Conservation (phyloP, 1,284 basidiomycete species). For the Rhodotorula sp. region DNA sequence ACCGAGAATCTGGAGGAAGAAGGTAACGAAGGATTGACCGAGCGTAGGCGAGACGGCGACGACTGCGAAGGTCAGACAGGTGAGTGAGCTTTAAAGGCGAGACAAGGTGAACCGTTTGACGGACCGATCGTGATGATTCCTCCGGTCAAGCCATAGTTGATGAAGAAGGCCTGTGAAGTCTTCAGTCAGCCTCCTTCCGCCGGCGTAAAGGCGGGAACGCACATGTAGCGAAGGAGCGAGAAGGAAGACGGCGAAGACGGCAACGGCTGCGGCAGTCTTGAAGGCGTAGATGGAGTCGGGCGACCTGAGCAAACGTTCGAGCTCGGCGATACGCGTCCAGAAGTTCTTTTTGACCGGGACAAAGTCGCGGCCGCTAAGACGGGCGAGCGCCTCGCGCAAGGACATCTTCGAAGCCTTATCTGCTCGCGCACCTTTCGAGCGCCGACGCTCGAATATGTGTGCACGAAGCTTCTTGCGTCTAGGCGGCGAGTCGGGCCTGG, state of each 20-base stretch:
- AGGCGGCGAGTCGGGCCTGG: constrained; percentile 9
- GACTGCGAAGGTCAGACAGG: constrained; percentile 11
- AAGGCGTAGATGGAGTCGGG: constrained; percentile 20
- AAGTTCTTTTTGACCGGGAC: constrained; percentile 35
- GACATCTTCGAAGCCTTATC: constrained; percentile 27
- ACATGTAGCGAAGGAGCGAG: constrained; percentile 34
- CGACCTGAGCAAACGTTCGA: constrained; percentile 42
- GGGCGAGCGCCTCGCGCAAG: constrained; percentile 47
- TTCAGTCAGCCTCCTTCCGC: background rate
- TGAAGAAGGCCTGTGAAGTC: constrained; percentile 45
- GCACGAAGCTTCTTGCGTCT: constrained; percentile 44
- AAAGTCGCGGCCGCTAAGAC: constrained; percentile 42
- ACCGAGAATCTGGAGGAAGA: constrained; percentile 45
- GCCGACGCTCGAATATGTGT: constrained; percentile 45
- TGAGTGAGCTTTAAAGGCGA: background rate
- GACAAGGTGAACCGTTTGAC: background rate
- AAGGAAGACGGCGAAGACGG: constrained; percentile 45
- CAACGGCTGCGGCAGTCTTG: constrained; percentile 30
- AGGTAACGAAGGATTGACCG: constrained; percentile 47
- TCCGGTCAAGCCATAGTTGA: constrained; percentile 46
- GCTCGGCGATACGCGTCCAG: constrained; percentile 39
- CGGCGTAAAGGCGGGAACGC: background rate
- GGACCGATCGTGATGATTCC: constrained; percentile 47
- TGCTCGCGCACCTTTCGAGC: background rate
- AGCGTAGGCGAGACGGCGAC: constrained; percentile 45